Evolutionary conservation across 768 basidiomycete species (phyloP), one percentile per base, ranked within the genome.

Genomic region (Agrocybe praecox): DNA sequence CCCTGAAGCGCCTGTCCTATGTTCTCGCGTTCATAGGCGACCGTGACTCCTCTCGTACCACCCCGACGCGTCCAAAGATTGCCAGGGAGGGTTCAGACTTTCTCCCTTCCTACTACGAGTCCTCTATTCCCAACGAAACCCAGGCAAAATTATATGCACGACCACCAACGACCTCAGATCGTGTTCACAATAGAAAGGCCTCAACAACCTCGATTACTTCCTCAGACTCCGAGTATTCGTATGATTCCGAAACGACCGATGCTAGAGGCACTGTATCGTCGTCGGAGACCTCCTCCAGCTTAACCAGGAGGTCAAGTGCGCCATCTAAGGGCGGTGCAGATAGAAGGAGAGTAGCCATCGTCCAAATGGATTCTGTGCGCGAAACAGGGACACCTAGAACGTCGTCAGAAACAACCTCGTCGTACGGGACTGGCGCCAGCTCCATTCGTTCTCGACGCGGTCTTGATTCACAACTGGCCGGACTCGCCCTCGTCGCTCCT

Each of bases 401-500:
- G 70, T 63, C 57, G 52, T 71, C 69, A 18, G 66, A 61, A 15
- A 45, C 53, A 17, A 56, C 68, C 64, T 62, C 67, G 55, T 67
- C 69, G 42, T 62, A 14, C 36, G 14, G 14, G 12, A 40, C 36
- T 15, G 36, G 70, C 6, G 56, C 67, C 44, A 61, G 62, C 57
- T 70, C 73, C 34, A 59, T 77, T 54, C 74, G 72, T 45, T 71
- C 79, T 36, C 73, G 75, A 53, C 74, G 78, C 19, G 74, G 76
- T 17, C 62, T 76, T 52, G 69, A 75, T 53, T 71, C 75, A 34
- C 73, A 71, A 61, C 64, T 82, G 11, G 69, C 74, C 10, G 82
- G 83, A 52, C 76, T 90, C 22, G 85, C 88, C 51, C 76, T 91
- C 60, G 85, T 90, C 57, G 86, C 87, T 52, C 89, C 88, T 49